These are phyloP conservation scores for Candida labiduridarum DNA, from an alignment of 1,139 yeast species.

Conservation along the genomic window DNA sequence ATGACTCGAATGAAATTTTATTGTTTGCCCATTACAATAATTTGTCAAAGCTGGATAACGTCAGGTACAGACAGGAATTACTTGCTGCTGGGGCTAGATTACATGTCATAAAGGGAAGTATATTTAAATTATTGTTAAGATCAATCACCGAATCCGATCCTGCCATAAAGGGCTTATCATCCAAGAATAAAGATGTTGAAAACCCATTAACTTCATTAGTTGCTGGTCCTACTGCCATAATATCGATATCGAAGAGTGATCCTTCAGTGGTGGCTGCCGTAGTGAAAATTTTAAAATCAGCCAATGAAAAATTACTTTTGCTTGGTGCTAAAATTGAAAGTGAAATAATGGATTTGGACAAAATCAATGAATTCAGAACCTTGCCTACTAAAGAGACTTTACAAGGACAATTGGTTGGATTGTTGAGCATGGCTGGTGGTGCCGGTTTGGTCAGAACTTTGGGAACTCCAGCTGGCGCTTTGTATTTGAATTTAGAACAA, in stretches of 20 bases:
- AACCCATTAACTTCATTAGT: slow-evolving; percentile 76
- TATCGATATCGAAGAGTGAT: slow-evolving; percentile 66
- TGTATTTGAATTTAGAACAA: slow-evolving; percentile 74
- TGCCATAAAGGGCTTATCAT: slow-evolving; percentile 59
- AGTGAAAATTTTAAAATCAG: slow-evolving; percentile 59
- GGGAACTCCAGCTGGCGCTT: slow-evolving; percentile 62
- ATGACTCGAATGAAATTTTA: slow-evolving; percentile 68
- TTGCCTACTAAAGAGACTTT: slow-evolving; percentile 73
- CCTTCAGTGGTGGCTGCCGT: slow-evolving; percentile 69
- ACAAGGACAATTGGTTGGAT: slow-evolving; percentile 83
- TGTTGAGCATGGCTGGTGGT: slow-evolving; percentile 82
- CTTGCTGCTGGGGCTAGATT: slow-evolving; percentile 65
- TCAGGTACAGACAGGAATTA: slow-evolving; percentile 61
- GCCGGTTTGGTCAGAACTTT: slow-evolving; percentile 85
- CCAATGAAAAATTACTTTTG: slow-evolving; percentile 73
- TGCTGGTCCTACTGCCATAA: slow-evolving; percentile 85
- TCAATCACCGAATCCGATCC: slow-evolving; percentile 75
- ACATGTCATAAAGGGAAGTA: slow-evolving; percentile 63
- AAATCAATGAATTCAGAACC: slow-evolving; percentile 65
- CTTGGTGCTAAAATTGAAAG: slow-evolving; percentile 85
- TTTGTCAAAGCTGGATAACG: slow-evolving; percentile 68
- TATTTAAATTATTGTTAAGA: slow-evolving; percentile 77
- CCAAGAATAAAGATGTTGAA: slow-evolving; percentile 40
- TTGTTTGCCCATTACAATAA: slow-evolving; percentile 85
- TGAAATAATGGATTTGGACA: slow-evolving; percentile 48